phyloP scores from a whole-genome alignment of 2,329 filamentous ascomycete species.

The Microdochium paspali region DNA sequence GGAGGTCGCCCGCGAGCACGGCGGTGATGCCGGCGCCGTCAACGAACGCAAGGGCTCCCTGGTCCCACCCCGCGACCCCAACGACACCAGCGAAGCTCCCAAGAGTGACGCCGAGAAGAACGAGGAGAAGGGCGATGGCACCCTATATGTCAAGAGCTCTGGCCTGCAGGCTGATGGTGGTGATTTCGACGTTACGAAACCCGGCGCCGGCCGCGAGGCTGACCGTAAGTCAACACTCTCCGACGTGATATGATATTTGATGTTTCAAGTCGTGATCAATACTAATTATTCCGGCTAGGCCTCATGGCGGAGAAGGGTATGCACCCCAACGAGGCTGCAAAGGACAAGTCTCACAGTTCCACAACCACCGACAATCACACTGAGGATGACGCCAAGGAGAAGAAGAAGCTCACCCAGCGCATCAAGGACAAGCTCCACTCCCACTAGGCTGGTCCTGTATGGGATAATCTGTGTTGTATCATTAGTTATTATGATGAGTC shows the following conservation, averaged over 20 bases:
- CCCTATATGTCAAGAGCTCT: constrained; percentile 45
- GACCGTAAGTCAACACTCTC: constrained; percentile 39
- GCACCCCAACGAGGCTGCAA: constrained; percentile 16
- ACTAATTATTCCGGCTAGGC: no score
- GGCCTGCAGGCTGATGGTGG: constrained; percentile 57
- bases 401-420: constrained; percentile 49
- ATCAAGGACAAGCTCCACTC: constrained; percentile 61
- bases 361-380: not conserved
- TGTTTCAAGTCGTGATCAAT: no score
- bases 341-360: constrained; percentile 6
- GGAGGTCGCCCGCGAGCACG: constrained; percentile 16
- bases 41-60: constrained; percentile 1
- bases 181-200: constrained; percentile 54
- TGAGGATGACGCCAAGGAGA: constrained; percentile 22
- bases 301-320: constrained; percentile 44
- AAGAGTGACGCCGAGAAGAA: constrained; percentile 21
- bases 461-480: no score
- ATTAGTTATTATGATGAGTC: no score
- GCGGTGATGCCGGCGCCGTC: constrained; percentile 16
- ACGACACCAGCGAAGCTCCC: constrained; percentile 8
- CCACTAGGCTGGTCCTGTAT: constrained; percentile 17
- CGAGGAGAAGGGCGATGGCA: constrained; percentile 33
- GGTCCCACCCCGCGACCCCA: constrained; percentile 1
- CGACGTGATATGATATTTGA: not conserved
- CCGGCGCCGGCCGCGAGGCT: constrained; percentile 57